These are phyloP conservation scores for Phanerochaete sordida DNA, from an alignment of 768 basidiomycete species.

Conservation along the genomic window DNA sequence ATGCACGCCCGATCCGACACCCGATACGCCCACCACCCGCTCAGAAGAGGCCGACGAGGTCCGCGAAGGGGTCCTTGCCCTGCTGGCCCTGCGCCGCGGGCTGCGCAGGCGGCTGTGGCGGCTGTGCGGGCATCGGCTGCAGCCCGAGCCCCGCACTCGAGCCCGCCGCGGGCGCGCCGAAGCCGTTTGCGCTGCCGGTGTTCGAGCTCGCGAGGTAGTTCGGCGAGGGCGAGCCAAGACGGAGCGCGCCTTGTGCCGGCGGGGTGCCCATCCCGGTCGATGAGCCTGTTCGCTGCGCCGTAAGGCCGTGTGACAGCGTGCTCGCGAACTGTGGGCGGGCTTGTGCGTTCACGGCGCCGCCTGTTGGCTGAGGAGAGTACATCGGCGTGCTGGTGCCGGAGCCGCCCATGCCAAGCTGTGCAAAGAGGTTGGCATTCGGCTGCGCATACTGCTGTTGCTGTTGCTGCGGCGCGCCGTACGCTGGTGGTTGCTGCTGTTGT, in stretches of 20 bases:
- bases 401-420: constrained; percentile 4
- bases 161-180: constrained; percentile 5
- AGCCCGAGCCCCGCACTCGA: constrained; percentile 9
- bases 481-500: background rate
- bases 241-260: constrained; percentile 23
- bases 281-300: constrained; percentile 1
- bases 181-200: background rate
- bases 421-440: background rate
- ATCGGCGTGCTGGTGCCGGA: background rate
- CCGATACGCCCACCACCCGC: background rate
- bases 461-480: background rate
- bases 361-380: background rate
- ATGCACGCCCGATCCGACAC: background rate
- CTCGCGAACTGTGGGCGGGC: background rate
- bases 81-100: constrained; percentile 47
- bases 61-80: constrained; percentile 81
- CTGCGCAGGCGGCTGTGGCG: constrained; percentile 20
- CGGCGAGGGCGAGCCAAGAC: constrained; percentile 18
- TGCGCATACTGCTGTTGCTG: background rate
- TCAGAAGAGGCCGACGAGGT: constrained; percentile 73
- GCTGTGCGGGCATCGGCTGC: constrained; percentile 14
- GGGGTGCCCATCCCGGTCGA: constrained; percentile 19
- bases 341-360: background rate
- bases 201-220: constrained; percentile 19
- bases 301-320: background rate